Base-by-base conservation (phyloP, 2,329 filamentous ascomycete species). In the Cladorrhinum sp. region DNA sequence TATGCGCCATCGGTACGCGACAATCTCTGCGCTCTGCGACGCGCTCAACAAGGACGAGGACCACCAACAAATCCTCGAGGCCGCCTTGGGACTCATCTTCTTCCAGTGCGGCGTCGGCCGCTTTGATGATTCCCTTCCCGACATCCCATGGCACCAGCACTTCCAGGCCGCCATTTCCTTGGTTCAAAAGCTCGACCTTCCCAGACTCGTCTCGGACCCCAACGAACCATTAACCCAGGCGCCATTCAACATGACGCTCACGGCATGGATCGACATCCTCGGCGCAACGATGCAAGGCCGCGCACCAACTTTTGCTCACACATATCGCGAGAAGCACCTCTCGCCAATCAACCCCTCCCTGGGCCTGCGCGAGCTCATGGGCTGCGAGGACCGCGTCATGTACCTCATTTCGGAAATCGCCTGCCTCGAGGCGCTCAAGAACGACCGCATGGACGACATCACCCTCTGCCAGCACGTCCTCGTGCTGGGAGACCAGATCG, bases 361-460 rank as follows among this genome's bases (percentile, higher is more conserved):
- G 14, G 95, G 95, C 10, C 83, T 99, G 39, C 87, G 89, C 57
- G 92, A 96, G 78, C 84, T 98, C 56, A 98, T 98, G 93, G 95
- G 95, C 68, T 98, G 95, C 75, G 94, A 98, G 66, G 95, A 99
- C 76, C 87, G 88, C 21, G 90, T 98, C 76, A 97, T 99, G 92
- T 98, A 96, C 75, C 82, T 98, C 69, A 96, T 99, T 73, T 96
- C 92, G 1, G 95, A 99, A 77, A 96, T 98, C 69, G 91, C 94
- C 58, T 98, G 95, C 75, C 86, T 99, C 57, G 95, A 98, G 74
- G 90, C 91, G 2, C 85, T 97, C 65, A 96, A 95, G 80, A 79
- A 81, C 42, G 86, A 90, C 62, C 90, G 90, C 68, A 92, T 95
- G 79, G 90, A 96, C 68, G 88, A 95, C 71, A 87, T 95, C 66